Base-by-base conservation (phyloP, 2,329 filamentous ascomycete genomes). In the Byssochlamys sp. region DNA sequence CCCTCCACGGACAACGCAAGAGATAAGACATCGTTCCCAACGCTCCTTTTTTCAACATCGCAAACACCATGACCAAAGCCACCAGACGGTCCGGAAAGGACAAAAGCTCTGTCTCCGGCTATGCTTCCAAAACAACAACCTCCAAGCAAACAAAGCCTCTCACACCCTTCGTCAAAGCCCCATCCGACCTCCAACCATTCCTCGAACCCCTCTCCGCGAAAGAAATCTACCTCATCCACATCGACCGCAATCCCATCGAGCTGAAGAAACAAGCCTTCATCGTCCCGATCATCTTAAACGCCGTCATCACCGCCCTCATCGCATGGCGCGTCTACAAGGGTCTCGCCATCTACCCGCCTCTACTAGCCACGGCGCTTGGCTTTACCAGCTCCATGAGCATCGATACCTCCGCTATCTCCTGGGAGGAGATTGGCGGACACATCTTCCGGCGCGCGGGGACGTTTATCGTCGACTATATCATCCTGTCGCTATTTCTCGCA, bases 201-300 rank as follows among this genome's bases (percentile, higher is more conserved):
- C 80, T 88, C 67, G 75, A 81, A 35, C 81, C 78, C 50, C 84
- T 96, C 59, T 81, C 84, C 58, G 78, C 81, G 57, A 75, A 81
- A 57, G 84, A 89, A 71, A 81, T 95, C 69, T 96, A 96, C 80
- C 82, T 96, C 66, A 81, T 87, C 29, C 91, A 96, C 77, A 78
- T 95, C 39, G 39, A 45, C 39, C 39, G 39, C 14, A 45, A 14
- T 14, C 39, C 39, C n/a, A 45, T 45, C 39, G 39, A 45, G 39
- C 84, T 91, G 75, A 96, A 96, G 75, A 83, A 83, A 70, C 88
- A 89, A 67, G 87, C 95, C 66, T 96, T 96, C 74, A 66, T 84
- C 53, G 85, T 96, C 0, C 90, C 91, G 14, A 80, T 90, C 19
- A 71, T 85, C 19, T 84, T 96, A 74, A 96, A 96, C 73, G 58